Percentiles rank a stretch among this genome's conserved stretches.
These are phyloP conservation scores for Azolla pinnata DNA, from an alignment of 75 land plant species.

Conservation along the genomic window DNA sequence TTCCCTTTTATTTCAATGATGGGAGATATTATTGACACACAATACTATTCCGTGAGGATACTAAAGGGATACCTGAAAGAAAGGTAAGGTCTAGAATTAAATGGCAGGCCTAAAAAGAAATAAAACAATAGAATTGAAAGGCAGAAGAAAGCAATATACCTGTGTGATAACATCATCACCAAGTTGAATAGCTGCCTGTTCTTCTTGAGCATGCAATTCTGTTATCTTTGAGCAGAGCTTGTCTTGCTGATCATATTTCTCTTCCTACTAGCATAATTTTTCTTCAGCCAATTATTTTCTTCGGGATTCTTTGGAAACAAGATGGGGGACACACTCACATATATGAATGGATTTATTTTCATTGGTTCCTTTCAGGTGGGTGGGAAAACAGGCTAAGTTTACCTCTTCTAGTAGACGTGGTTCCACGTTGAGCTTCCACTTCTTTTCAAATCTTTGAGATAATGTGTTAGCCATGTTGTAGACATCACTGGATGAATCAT, in stretches of 20 bases:
- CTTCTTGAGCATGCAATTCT: background rate
- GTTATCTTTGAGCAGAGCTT: background rate
- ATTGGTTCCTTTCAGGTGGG: background rate
- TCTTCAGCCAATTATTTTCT: background rate
- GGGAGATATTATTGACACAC: background rate
- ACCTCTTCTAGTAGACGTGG: conserved; percentile 41
- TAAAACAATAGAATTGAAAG: background rate
- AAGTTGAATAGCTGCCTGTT: conserved; percentile 1
- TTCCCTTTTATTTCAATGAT: background rate
- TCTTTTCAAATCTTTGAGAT: conserved; percentile 43
- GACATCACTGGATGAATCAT: conserved; percentile 30
- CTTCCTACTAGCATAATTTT: background rate
- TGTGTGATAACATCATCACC: background rate
- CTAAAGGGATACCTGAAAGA: background rate
- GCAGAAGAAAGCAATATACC: background rate
- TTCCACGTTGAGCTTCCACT: conserved; percentile 32
- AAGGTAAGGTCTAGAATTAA: background rate
- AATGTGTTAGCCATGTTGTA: conserved; percentile 36
- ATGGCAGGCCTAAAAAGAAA: background rate
- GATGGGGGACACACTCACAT: background rate
- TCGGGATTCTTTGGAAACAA: background rate
- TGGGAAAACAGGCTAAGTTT: background rate
- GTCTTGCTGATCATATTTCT: background rate
- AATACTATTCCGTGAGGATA: background rate
- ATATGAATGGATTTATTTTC: background rate